Base-by-base conservation (phyloP, 139 green algal species). In the Chlamydomonas sp. region DNA sequence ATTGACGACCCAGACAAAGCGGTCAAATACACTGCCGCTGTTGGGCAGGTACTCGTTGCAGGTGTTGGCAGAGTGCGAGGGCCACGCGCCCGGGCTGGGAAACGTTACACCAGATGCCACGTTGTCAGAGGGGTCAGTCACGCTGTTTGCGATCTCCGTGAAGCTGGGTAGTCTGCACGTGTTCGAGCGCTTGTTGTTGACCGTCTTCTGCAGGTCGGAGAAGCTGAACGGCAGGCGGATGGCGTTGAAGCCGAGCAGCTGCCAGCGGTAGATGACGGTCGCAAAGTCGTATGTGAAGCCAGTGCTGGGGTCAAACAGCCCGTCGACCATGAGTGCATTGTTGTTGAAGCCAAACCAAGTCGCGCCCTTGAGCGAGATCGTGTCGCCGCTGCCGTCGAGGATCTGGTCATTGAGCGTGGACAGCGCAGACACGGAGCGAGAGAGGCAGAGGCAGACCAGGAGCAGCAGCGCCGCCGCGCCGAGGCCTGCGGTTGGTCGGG, bases 1-100 rank as follows among this genome's bases (percentile, higher is more conserved):
- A 35, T 80, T 34, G 34, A 88, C 71, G 4, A 81, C 69, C 70
- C 73, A 86, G 31, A 81, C n/a, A 59, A 81, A 79, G 26, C 82
- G 71, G 16, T 80, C 61, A 39, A 83, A 49, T 13, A 72, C 79
- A 13, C 48, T 69, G 31, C 8, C 73, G 50, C 73, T 69, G 31
- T 70, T 72, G 1, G 80, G 74, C 35, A 82, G 26, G 59, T 86
- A 83, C 22, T 26, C 26, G 39, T 78, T 78, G 69, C 72, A 76
- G 3, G 38, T 63, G 71, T 58, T 61, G 65, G 10, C 29, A 28
- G 13, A 6, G 31, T 68, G 60, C 31, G 30, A 30, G 16, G 34
- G 31, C 30, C 31, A 43, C 13, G 10, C 30, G 31, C 31, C 22
- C 10, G 60, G 10, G 26, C 10, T 28, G 5, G 60, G 60, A 29